Evolutionary conservation across 164 flowering plant species (phyloP), one percentile per base, ranked within the genome.

Genomic region (Hamamelis virginiana): DNA sequence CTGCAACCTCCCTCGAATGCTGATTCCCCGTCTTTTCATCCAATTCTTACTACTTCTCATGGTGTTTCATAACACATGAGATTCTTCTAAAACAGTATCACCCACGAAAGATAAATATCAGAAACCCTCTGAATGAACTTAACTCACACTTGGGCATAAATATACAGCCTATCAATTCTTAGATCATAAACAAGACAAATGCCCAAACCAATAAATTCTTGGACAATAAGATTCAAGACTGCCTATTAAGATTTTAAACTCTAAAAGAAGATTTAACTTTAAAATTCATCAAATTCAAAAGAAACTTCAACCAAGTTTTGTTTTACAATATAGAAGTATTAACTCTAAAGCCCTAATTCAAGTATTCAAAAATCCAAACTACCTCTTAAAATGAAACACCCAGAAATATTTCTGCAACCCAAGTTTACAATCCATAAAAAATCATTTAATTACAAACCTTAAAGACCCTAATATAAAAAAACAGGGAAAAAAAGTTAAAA

Each of bases 31-130:
- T 70, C 58, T 73, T 28, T 65, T 72, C 27, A 79, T 72, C 85
- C 84, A 82, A 62, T 74, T 69, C 70, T 75, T 84, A 62, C 69
- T 53, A 71, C 72, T 33, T 33, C 6, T 79, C 96, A 90, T 90
- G 16, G 47, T 76, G 67, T 67, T 67, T 71, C 80, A 75, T 65
- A 19, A 67, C 77, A 77, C 63, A 67, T 51, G 23, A 74, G 62
- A 62, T 61, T 58, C 56, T 73, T 59, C 72, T 61, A 21, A 50
- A 72, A 45, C 41, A 65, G 23, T 72, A 53, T 41, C 48, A 65
- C 75, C 67, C 64, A 73, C 59, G 60, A 71, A 50, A 73, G 19
- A 64, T 21, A 52, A 45, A 66, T 51, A 62, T 69, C 61, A 74
- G 55, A 67, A 56, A 25, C 59, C 47, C 21, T 21, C 22, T 33